Percentiles rank a stretch among this genome's conserved stretches.
Conservation (phyloP, 2,329 filamentous ascomycete genomes). For the Juglanconis oblonga region DNA sequence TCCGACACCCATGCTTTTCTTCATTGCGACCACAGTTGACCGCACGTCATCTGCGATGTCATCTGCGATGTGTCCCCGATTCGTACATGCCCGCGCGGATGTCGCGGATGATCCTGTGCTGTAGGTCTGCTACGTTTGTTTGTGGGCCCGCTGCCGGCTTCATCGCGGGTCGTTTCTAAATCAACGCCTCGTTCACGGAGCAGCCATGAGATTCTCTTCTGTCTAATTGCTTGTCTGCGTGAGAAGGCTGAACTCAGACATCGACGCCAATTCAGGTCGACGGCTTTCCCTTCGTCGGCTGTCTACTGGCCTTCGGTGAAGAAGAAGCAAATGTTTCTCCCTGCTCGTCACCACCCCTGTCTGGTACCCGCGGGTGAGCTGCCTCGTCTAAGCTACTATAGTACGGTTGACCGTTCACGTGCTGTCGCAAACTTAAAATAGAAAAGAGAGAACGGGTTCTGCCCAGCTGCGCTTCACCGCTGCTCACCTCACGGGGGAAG, state of each 20-base stretch:
- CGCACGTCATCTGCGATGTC: neutral
- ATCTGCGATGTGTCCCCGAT: neutral
- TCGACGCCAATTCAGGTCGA: neutral
- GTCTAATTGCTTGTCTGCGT: neutral
- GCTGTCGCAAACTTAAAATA: neutral
- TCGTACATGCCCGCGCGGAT: neutral
- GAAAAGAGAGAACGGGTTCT: neutral
- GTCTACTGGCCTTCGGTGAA: neutral
- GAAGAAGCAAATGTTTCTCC: neutral
- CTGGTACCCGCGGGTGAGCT: neutral
- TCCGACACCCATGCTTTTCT: neutral
- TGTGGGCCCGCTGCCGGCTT: neutral
- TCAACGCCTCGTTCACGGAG: neutral
- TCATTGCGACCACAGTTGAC: neutral
- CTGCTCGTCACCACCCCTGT: neutral
- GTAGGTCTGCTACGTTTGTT: neutral
- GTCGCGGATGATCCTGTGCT: slow-evolving; percentile 4
- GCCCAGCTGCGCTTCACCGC: neutral
- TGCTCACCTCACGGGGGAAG: neutral
- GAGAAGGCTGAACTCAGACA: neutral
- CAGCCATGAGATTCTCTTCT: neutral
- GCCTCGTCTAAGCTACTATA: neutral
- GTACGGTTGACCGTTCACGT: neutral
- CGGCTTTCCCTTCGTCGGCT: neutral
- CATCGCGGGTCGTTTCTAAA: neutral